Conservation (phyloP, 2,329 filamentous ascomycete genomes). For the Epichloe sylvatica region DNA sequence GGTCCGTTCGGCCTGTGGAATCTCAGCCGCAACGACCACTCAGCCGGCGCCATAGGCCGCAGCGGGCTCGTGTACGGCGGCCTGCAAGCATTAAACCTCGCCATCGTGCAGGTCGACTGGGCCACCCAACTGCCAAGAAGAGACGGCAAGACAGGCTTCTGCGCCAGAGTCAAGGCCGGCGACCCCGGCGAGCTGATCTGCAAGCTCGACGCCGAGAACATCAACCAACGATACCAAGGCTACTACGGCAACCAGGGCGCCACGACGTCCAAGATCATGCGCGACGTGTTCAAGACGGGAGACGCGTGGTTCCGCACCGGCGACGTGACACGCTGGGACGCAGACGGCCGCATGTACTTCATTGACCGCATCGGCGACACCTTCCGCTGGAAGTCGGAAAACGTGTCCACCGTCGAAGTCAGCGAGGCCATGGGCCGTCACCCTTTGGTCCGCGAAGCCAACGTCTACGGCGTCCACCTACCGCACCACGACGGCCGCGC, state of each 20-base stretch:
- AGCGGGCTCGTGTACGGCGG: conserved; percentile 47
- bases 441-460: conserved; percentile 56
- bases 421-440: conserved; percentile 58
- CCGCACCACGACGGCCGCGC: conserved; percentile 74
- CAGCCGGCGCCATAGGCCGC: conserved; percentile 65
- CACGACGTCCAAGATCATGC: conserved; percentile 58
- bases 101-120: conserved; percentile 57
- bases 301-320: conserved; percentile 77
- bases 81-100: conserved; percentile 35
- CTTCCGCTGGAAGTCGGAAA: conserved; percentile 71
- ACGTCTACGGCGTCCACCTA: conserved; percentile 71
- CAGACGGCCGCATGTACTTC: conserved; percentile 63
- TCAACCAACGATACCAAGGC: conserved; percentile 57
- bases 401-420: conserved; percentile 72
- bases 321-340: conserved; percentile 62
- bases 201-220: conserved; percentile 50
- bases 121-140: conserved; percentile 54
- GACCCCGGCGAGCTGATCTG: conserved; percentile 66
- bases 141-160: conserved; percentile 55
- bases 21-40: conserved; percentile 55
- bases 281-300: conserved; percentile 57
- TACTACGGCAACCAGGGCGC: conserved; percentile 66
- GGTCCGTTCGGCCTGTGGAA: conserved; percentile 60
- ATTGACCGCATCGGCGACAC: conserved; percentile 69
- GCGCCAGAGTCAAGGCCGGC: conserved; percentile 41